Evolutionary conservation across 257 asterid genomes (phyloP), one percentile per base, ranked within the genome.

Genomic region (Scutellaria minor): DNA sequence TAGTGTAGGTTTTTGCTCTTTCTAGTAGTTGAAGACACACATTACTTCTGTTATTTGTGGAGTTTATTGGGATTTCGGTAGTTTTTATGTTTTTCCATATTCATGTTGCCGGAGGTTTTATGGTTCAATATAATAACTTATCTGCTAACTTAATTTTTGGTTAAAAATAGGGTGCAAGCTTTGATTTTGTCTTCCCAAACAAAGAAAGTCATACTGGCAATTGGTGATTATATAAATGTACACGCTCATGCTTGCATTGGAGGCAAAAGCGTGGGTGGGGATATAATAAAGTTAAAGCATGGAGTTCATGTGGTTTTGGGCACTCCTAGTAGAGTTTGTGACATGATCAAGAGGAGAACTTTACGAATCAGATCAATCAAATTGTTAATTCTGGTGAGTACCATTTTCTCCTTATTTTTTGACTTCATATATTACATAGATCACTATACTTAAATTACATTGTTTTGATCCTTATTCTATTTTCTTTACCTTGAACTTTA

Each of bases 221-320:
- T 93, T 77, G 97, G 98, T 35, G 92, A 87, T 79, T 86, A 76
- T 71, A 89, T 89, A 57, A 93, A 87, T 64, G 76, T 90, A 0
- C 93, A 90, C 71, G 98, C 93, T 71, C 98, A 93, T 78, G 92
- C 98, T 62, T 93, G 98, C 63, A 73, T 93, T 75, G 98, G 98
- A 48, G 98, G 97, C 73, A 90, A 90, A 84, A 89, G 96, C 14
- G 95, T 93, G 71, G 98, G 96, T 0, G 98, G 89, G 73, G 98
- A 93, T 81, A 90, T 90, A 50, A 82, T 96, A 60, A 93, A 89
- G 77, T 82, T 93, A 37, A 97, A 90, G 73, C 96, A 93, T 61
- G 98, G 97, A 40, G 98, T 90, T 72, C 96, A 93, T 62, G 98
- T 90, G 20, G 97, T 93, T n/a, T 93, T 97, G 2, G 98, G 98